These are phyloP conservation scores for Trichoderma sp. DNA, from an alignment of 2,329 filamentous ascomycete genomes.

Conservation along the genomic window DNA sequence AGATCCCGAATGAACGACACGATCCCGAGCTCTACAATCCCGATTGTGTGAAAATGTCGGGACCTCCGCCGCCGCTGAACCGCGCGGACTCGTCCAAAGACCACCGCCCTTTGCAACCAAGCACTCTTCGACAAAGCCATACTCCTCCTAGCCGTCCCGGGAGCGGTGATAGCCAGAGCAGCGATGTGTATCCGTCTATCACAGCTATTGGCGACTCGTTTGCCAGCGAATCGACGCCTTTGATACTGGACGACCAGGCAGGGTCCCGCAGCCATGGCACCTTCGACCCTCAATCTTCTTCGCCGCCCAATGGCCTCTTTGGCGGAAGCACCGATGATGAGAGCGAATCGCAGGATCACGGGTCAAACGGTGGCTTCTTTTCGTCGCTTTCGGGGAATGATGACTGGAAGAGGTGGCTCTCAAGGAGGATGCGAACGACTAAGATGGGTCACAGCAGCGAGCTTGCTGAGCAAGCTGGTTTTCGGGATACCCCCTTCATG, in stretches of 20 bases:
- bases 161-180: constrained; percentile 22
- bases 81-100: constrained; percentile 32
- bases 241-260: constrained; percentile 44
- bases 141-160: constrained; percentile 30
- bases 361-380: constrained; percentile 34
- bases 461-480: constrained; percentile 69
- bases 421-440: constrained; percentile 53
- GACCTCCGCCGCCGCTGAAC: constrained; percentile 28
- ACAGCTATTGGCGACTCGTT: constrained; percentile 19
- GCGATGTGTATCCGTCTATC: constrained; percentile 18
- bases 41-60: constrained; percentile 22
- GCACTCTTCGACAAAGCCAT: constrained; percentile 46
- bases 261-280: constrained; percentile 68
- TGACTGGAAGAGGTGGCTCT: constrained; percentile 51
- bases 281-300: constrained; percentile 66
- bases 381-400: constrained; percentile 39
- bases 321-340: constrained; percentile 30
- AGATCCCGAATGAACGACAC: constrained; percentile 7
- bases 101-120: constrained; percentile 44
- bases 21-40: not conserved
- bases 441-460: constrained; percentile 71
- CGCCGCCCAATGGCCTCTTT: constrained; percentile 39
- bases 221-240: constrained; percentile 49
- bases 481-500: constrained; percentile 73
- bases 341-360: constrained; percentile 33